Conservation (phyloP, 2,329 filamentous ascomycete species). For the Penicillium griseofulvum region DNA sequence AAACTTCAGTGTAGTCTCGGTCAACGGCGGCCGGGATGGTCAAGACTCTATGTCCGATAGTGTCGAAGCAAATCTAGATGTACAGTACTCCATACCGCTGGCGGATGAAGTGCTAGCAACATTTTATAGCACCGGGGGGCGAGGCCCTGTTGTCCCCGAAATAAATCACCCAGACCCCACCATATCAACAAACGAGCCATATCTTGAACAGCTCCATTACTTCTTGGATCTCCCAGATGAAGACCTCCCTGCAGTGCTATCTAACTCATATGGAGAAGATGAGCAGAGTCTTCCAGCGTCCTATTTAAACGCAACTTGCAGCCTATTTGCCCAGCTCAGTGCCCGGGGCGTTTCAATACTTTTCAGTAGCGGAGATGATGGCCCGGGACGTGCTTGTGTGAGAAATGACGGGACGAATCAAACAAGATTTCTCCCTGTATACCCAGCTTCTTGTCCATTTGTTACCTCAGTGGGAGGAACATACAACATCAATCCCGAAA, state of each 20-base stretch:
- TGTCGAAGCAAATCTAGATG: conserved; percentile 63
- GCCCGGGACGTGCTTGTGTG: conserved; percentile 56
- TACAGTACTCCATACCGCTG: conserved; percentile 59
- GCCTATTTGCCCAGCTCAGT: conserved; percentile 62
- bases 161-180: conserved; percentile 39
- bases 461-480: conserved; percentile 64
- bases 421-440: conserved; percentile 53
- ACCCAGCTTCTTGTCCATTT: conserved; percentile 60
- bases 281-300: conserved; percentile 60
- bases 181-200: conserved; percentile 62
- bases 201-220: conserved; percentile 62
- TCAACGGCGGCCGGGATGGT: conserved; percentile 56
- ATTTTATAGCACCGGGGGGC: conserved; percentile 61
- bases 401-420: conserved; percentile 56
- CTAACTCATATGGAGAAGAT: conserved; percentile 68
- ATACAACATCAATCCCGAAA: conserved; percentile 52
- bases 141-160: conserved; percentile 52
- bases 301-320: conserved; percentile 62
- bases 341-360: conserved; percentile 66
- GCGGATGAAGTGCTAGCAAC: conserved; percentile 55
- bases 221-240: conserved; percentile 55
- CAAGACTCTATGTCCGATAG: conserved; percentile 45
- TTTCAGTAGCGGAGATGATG: conserved; percentile 62
- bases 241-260: conserved; percentile 61
- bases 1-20: conserved; percentile 57